Conservation (phyloP, 1,284 basidiomycete species). For the Cryptococcus jaspeensis region DNA sequence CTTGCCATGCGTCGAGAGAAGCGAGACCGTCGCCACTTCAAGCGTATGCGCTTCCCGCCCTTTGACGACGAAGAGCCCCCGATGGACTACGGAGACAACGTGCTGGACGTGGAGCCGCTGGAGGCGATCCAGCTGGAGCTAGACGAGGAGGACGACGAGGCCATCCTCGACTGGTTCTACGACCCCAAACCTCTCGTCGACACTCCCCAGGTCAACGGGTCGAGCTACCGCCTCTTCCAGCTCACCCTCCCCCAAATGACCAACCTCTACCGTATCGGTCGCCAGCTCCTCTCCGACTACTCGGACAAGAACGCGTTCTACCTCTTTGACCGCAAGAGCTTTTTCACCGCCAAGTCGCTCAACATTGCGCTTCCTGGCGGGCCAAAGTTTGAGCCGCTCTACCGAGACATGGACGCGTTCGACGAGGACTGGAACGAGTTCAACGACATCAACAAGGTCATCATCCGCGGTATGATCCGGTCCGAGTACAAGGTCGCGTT, state of each 20-base stretch:
- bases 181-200: slow-evolving; percentile 93
- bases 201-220: slow-evolving; percentile 82
- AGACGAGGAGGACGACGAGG: slow-evolving; percentile 86
- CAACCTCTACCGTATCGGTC: slow-evolving; percentile 91
- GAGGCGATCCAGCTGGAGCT: slow-evolving; percentile 98
- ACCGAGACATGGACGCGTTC: slow-evolving; percentile 90
- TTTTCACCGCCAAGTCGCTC: slow-evolving; percentile 96
- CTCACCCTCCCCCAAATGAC: slow-evolving; percentile 92
- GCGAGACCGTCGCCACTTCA: slow-evolving; percentile 97
- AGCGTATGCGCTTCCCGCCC: slow-evolving; percentile 99
- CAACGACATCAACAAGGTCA: slow-evolving; percentile 99
- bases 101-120: slow-evolving; percentile 94
- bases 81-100: slow-evolving; percentile 97
- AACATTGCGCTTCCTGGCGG: slow-evolving; percentile 99
- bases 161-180: slow-evolving; percentile 99
- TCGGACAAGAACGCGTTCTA: slow-evolving; percentile 86
- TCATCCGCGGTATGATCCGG: slow-evolving; percentile 97
- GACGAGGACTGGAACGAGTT: slow-evolving; percentile 99
- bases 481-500: slow-evolving; percentile 99
- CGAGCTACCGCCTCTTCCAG: slow-evolving; percentile 91
- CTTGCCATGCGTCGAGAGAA: slow-evolving; percentile 99
- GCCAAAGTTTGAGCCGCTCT: slow-evolving; percentile 91
- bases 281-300: slow-evolving; percentile 88
- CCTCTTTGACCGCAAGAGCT: slow-evolving; percentile 95
- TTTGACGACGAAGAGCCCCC: slow-evolving; percentile 99